Evolutionary conservation across 2,329 filamentous ascomycete genomes (phyloP), one percentile per base, ranked within the genome.

Genomic region (Apiospora pterosperma): DNA sequence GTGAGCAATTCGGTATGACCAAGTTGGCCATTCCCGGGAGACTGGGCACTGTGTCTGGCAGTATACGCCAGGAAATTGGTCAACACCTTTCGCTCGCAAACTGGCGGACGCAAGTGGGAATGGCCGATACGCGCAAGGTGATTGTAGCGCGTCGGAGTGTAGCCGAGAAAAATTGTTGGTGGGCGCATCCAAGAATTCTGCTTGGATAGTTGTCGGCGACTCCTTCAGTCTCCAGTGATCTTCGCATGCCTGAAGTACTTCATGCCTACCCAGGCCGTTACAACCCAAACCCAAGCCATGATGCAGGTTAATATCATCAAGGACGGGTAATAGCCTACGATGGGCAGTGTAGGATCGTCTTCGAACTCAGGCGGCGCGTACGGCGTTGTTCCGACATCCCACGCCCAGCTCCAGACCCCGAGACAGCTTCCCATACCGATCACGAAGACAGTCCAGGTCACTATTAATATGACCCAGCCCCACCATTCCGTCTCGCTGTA

Each of bases 221-320:
- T 4, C n/a, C 16, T 34, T 60, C 58, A 92, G 74, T 88, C 86
- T 36, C 85, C 85, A 64, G 81, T 87, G 65, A 98, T 96, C 81
- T 97, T 97, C 38, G 96, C 95, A 82, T 99, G 96, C 71, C 94
- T 89, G 75, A 99, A 99, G 78, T 98, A 98, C 77, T 99, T 99
- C 95, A 99, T 98, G 28, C 96, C 96, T 60, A 98, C 90, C 96
- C 96, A 99, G 12, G 96, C 96, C 65, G 96, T 90, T 14, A 97
- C 88, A 21, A 98, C 96, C 96, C 96, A 99, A 6, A 98, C 93
- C 96, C 96, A 99, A 21, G 94, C 93, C 92, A 99, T 97, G 34
- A 99, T 92, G 59, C 90, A 90, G 4, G 95, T 97, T 70, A 98
- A 81, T 65, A 98, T 96, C 69, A 98, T 92, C 73, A 99, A 81